Conservation (phyloP, 2,329 filamentous ascomycete genomes). For the Ploettnerulaceae sp. region DNA sequence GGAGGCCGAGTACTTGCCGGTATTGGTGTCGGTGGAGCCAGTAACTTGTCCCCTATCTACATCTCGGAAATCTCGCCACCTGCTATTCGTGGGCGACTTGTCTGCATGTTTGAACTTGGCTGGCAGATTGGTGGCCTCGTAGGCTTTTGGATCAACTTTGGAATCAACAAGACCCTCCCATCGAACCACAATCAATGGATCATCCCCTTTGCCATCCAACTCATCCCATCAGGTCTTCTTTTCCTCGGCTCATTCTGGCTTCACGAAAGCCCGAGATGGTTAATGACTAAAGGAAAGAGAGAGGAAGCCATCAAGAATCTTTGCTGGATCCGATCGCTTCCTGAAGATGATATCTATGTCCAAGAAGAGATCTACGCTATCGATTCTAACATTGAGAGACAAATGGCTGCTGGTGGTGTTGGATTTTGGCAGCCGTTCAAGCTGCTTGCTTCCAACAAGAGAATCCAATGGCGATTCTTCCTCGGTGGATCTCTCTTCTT, state of each 20-base stretch:
- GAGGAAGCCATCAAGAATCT: slow-evolving; percentile 54
- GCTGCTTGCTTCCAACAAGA: slow-evolving; percentile 20
- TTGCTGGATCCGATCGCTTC: slow-evolving; percentile 49
- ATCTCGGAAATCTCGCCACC: slow-evolving; percentile 57
- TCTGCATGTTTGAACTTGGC: slow-evolving; percentile 63
- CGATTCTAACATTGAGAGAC: slow-evolving; percentile 63
- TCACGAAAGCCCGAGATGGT: slow-evolving; percentile 64
- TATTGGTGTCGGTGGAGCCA: slow-evolving; percentile 57
- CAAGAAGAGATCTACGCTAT: slow-evolving; percentile 68
- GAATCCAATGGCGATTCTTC: slow-evolving; percentile 20
- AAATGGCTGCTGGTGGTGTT: slow-evolving; percentile 56
- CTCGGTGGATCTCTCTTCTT: slow-evolving; percentile 71
- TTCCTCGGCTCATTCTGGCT: slow-evolving; percentile 54
- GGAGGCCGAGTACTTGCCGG: slow-evolving; percentile 59
- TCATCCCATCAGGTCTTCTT: slow-evolving; percentile 61
- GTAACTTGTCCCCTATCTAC: slow-evolving; percentile 60
- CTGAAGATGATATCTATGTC: slow-evolving; percentile 38
- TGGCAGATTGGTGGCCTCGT: slow-evolving; percentile 61
- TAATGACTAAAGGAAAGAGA: slow-evolving; percentile 57
- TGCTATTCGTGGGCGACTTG: slow-evolving; percentile 58
- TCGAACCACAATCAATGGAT: slow-evolving; percentile 53
- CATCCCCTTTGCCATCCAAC: slow-evolving; percentile 57
- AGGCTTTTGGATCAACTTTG: slow-evolving; percentile 60
- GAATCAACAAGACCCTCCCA: slow-evolving; percentile 47
- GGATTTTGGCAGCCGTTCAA: slow-evolving; percentile 73